These are phyloP conservation scores for Backusella tarrabulga DNA, from an alignment of 192 early-diverging fungal genomes.

Conservation along the genomic window DNA sequence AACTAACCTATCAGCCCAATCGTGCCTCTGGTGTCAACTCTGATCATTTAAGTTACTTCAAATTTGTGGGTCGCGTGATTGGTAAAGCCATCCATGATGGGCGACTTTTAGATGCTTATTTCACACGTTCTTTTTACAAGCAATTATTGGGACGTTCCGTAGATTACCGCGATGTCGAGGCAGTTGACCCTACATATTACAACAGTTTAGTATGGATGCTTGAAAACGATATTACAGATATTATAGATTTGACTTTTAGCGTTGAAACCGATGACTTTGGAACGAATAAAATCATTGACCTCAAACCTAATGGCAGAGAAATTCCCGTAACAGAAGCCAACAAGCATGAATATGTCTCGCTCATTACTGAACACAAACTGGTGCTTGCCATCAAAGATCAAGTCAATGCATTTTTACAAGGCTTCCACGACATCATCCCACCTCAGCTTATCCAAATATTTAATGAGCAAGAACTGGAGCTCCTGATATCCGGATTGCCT, in stretches of 20 bases:
- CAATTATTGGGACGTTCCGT: constrained; percentile 89
- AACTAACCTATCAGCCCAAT: constrained; percentile 98
- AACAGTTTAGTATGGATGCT: constrained; percentile 97
- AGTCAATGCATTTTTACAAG: constrained; percentile 87
- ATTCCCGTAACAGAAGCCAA: constrained; percentile 92
- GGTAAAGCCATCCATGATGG: constrained; percentile 99
- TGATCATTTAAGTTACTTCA: constrained; percentile 93
- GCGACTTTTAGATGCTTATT: constrained; percentile 90
- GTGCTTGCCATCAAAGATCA: constrained; percentile 90
- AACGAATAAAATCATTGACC: constrained; percentile 73
- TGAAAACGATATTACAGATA: constrained; percentile 92
- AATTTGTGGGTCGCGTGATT: constrained; percentile 97
- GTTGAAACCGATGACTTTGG: constrained; percentile 95
- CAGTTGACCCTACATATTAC: constrained; percentile 95
- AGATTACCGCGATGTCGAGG: constrained; percentile 97
- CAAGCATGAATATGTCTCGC: constrained; percentile 93
- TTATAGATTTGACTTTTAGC: constrained; percentile 93
- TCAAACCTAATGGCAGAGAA: constrained; percentile 84
- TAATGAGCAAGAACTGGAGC: constrained; percentile 98
- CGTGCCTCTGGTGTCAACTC: constrained; percentile 87
- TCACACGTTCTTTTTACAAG: constrained; percentile 99
- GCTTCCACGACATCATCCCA: constrained; percentile 96
- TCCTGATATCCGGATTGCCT: constrained; percentile 95
- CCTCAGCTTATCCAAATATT: constrained; percentile 91
- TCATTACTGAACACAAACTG: constrained; percentile 90